These are phyloP conservation scores for Xylaria multiplex DNA, from an alignment of 2,329 filamentous ascomycete species.

Conservation along the genomic window DNA sequence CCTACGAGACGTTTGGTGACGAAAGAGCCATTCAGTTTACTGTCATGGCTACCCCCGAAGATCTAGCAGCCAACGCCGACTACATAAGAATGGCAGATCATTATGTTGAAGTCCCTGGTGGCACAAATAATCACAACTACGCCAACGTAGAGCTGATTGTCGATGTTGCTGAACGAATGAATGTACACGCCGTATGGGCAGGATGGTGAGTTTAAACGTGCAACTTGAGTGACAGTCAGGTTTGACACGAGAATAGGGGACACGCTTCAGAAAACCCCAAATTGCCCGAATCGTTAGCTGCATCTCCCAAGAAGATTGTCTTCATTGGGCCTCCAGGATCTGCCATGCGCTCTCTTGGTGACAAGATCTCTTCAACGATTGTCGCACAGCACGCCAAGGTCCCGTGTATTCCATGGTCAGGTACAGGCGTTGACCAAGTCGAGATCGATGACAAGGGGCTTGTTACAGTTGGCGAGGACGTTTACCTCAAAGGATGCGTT, in stretches of 20 bases:
- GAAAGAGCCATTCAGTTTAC: slow-evolving; percentile 99
- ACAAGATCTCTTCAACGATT: slow-evolving; percentile 99
- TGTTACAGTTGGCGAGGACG: slow-evolving; percentile 86
- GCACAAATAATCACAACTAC: slow-evolving; percentile 99
- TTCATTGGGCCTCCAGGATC: slow-evolving; percentile 98
- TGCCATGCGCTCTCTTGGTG: slow-evolving; percentile 97
- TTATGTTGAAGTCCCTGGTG: slow-evolving; percentile 98
- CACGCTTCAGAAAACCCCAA: slow-evolving; percentile 99
- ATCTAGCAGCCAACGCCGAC: slow-evolving; percentile 96
- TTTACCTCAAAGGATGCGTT: slow-evolving; percentile 93
- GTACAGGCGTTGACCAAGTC: slow-evolving; percentile 87
- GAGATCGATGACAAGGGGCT: slow-evolving; percentile 82
- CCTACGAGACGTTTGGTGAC: slow-evolving; percentile 99
- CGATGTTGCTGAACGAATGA: slow-evolving; percentile 97
- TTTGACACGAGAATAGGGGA: slow-evolving; percentile 67
- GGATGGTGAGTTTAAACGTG: slow-evolving; percentile 78
- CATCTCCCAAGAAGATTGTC: slow-evolving; percentile 97
- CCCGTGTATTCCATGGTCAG: slow-evolving; percentile 99
- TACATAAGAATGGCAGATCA: slow-evolving; percentile 99
- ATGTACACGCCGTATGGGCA: slow-evolving; percentile 98
- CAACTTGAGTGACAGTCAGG: neutral
- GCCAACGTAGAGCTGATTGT: slow-evolving; percentile 99
- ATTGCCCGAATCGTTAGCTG: slow-evolving; percentile 92
- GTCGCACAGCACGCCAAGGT: slow-evolving; percentile 97
- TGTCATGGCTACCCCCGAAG: slow-evolving; percentile 98